These are phyloP conservation scores for Phyllosticta citrichinensis DNA, from an alignment of 2,329 filamentous ascomycete species.

Conservation along the genomic window DNA sequence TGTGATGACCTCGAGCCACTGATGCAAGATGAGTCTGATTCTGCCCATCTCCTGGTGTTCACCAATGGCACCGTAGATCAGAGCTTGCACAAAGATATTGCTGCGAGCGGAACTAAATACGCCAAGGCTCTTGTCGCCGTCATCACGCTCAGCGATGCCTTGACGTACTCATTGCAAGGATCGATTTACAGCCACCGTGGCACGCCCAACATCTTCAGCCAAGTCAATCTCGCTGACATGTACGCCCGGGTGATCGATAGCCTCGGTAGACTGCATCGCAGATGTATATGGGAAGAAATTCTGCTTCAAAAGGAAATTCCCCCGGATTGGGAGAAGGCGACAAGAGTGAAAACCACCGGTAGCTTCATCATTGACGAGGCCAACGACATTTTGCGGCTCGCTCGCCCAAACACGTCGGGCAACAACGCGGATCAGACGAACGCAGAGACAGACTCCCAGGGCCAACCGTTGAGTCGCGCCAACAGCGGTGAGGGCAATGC, in stretches of 20 bases:
- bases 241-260: slow-evolving; percentile 65
- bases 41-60: slow-evolving; percentile 6
- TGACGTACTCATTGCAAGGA: slow-evolving; percentile 62
- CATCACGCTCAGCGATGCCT: slow-evolving; percentile 64
- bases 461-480: slow-evolving; percentile 7
- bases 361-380: slow-evolving; percentile 30
- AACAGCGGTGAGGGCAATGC: slow-evolving; percentile 8
- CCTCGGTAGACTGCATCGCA: slow-evolving; percentile 67
- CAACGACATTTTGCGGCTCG: slow-evolving; percentile 27
- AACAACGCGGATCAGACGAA: slow-evolving; percentile 9
- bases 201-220: slow-evolving; percentile 54
- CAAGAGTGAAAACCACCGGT: slow-evolving; percentile 31
- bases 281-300: slow-evolving; percentile 78
- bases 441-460: slow-evolving; percentile 10
- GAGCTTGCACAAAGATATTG: slow-evolving; percentile 24
- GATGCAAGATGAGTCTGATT: slow-evolving; percentile 15
- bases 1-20: slow-evolving; percentile 51
- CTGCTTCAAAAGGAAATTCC: slow-evolving; percentile 65
- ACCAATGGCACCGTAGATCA: neutral
- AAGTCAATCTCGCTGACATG: slow-evolving; percentile 75
- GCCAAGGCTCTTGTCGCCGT: slow-evolving; percentile 69
- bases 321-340: slow-evolving; percentile 48
- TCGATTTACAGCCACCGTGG: slow-evolving; percentile 55
- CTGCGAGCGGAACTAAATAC: slow-evolving; percentile 59
- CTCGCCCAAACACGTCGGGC: neutral